Conservation (phyloP, 257 asterid species). For the Fraxinus cuspidata region DNA sequence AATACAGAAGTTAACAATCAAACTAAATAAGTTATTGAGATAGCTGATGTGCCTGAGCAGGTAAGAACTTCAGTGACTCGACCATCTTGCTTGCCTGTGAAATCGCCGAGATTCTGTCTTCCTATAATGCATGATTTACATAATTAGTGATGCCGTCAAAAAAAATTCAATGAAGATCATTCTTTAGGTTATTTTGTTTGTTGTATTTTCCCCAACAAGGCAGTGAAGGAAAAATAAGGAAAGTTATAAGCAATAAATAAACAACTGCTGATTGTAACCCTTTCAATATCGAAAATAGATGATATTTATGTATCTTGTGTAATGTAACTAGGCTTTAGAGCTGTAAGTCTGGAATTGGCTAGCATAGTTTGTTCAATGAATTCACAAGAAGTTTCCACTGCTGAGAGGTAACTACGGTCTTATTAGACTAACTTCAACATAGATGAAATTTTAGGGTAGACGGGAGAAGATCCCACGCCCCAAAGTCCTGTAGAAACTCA, state of each 20-base stretch:
- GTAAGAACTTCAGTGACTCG: conserved; percentile 79
- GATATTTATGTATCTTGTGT: neutral
- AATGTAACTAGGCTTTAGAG: neutral
- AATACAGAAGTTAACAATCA: conserved; percentile 12
- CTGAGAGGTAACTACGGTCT: neutral
- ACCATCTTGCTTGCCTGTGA: conserved; percentile 92
- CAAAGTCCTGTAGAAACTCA: neutral
- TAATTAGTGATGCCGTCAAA: conserved; percentile 23
- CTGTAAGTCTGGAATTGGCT: neutral
- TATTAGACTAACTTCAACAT: neutral
- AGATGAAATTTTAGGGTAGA: neutral
- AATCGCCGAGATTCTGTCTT: conserved; percentile 73
- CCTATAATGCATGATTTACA: conserved; percentile 54
- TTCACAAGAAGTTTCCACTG: neutral
- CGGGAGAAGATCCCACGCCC: neutral
- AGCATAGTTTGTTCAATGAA: neutral
- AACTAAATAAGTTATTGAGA: conserved; percentile 28
- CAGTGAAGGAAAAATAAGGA: neutral
- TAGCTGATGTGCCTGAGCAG: conserved; percentile 70
- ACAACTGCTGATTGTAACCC: neutral
- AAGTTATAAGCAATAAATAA: neutral
- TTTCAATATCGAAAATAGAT: neutral
- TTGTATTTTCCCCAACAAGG: neutral
- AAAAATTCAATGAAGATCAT: conserved; percentile 1
- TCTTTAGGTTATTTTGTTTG: neutral